Base-by-base conservation (phyloP, 2,329 filamentous ascomycete species). In the Aspergillus sp. region DNA sequence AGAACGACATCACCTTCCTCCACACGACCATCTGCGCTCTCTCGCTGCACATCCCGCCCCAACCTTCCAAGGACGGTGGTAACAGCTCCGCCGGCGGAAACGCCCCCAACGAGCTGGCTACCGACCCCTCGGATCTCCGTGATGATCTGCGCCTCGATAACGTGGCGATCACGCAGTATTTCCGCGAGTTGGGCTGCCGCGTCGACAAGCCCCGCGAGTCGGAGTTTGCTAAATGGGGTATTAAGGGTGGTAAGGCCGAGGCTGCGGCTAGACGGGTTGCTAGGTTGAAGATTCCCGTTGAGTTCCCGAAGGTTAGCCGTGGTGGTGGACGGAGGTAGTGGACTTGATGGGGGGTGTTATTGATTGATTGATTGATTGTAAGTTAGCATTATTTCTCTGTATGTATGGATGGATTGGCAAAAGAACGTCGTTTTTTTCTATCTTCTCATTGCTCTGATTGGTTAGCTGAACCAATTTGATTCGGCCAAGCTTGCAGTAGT, bases 271-370 rank as follows among this genome's bases (percentile, higher is more conserved):
- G 72, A 55, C 78, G 84, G 61, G 79, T 93, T 53, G 92, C 90
- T 12, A 87, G 87, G 67, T 79, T 98, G 69, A 86, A 84, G 68
- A 76, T 97, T 63, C 95, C 95, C 3, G 79, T 97, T 50, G 84
- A 88, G 61, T 97, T 97, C 74, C 95, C 94, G 1, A 92, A 89
- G 79, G 73, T 78, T 51, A 79, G 69, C 70, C 78, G 72, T 66
- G 75, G 72, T 63, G 77, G 72, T 62, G 70, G 71, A 50, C 70
- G 70, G 61, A 62, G 54, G 43, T 54, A 54, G 48, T 53, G 25
- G 30, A 41, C 13, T 38, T 13, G 10, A 25, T 5, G 21, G 45
- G 19, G 45, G 15, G 15, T 25, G 21, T 25, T 23, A 25, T 30
- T 30, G 23, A 32, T 32, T 32, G 13, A 28, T 28, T 30, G 28